These are phyloP conservation scores for Sextonia rubra DNA, from an alignment of 164 flowering plant species.

Conservation along the genomic window DNA sequence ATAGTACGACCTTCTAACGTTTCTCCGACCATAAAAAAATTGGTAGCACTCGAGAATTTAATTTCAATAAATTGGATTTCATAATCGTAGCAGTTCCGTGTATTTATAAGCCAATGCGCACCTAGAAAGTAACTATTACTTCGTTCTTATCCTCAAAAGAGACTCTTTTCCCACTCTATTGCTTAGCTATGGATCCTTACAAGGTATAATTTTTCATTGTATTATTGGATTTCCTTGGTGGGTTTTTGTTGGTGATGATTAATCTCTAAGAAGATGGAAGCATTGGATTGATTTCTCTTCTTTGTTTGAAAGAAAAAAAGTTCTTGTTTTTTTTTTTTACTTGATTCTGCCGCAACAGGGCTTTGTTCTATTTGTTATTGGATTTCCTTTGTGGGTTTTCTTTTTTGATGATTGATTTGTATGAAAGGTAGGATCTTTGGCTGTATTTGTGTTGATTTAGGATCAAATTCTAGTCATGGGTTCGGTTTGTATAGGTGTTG, in stretches of 20 bases:
- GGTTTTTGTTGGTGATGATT: background rate
- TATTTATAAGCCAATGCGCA: background rate
- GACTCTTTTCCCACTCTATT: background rate
- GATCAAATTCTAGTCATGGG: background rate
- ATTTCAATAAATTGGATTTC: background rate
- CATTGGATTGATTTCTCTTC: background rate
- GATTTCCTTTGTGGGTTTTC: background rate
- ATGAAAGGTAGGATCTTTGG: background rate
- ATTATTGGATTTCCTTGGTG: background rate
- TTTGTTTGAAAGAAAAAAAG: too few relatives aligned
- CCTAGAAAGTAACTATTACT: background rate
- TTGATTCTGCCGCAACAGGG: background rate
- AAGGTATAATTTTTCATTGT: slow-evolving; percentile 35
- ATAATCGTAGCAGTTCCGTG: background rate
- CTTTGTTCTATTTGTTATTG: background rate
- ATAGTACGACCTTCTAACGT: too few relatives aligned
- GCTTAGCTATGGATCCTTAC: slow-evolving; percentile 71
- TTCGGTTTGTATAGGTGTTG: background rate
- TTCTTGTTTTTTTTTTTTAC: background rate
- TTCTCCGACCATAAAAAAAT: too few relatives aligned
- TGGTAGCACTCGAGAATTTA: too few relatives aligned
- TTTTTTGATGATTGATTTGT: background rate
- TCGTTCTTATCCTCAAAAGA: background rate
- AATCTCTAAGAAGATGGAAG: background rate
- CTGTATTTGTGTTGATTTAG: background rate